These are phyloP conservation scores for Leccinellum rugosiceps DNA, from an alignment of 768 basidiomycete genomes.

Conservation along the genomic window DNA sequence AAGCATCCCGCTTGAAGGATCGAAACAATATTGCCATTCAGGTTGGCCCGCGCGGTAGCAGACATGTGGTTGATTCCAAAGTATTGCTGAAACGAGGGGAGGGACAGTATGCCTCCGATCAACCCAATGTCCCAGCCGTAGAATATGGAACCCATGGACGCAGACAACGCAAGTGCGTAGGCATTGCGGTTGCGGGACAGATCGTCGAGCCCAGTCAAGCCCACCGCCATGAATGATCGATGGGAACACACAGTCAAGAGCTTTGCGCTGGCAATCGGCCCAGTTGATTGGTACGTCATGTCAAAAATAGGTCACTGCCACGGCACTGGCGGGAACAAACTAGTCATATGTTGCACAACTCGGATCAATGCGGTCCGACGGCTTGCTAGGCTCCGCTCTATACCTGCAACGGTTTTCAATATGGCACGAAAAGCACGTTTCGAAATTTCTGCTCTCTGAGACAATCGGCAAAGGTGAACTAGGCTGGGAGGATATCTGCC, in stretches of 20 bases:
- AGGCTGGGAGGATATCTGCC: too few species aligned
- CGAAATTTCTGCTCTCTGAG: neutral
- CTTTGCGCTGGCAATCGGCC: neutral
- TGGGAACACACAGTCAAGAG: neutral
- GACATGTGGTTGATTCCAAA: slow-evolving; percentile 44
- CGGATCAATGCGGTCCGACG: neutral
- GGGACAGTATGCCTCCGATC: slow-evolving; percentile 48
- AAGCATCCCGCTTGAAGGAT: slow-evolving; percentile 48
- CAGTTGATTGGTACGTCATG: neutral
- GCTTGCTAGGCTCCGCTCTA: neutral
- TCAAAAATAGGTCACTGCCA: neutral
- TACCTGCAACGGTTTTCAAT: neutral
- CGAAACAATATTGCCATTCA: slow-evolving; percentile 52
- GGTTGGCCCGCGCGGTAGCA: slow-evolving; percentile 35
- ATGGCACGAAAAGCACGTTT: neutral
- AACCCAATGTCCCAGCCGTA: slow-evolving; percentile 49
- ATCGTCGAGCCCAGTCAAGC: slow-evolving; percentile 21
- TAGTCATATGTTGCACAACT: neutral
- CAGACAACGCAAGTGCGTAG: slow-evolving; percentile 43
- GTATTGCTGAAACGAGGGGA: slow-evolving; percentile 45
- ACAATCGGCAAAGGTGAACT: neutral
- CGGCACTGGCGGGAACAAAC: neutral
- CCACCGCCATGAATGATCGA: slow-evolving; percentile 17
- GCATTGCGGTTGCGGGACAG: slow-evolving; percentile 40
- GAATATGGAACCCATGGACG: slow-evolving; percentile 47